Base-by-base conservation (phyloP, 2,329 filamentous ascomycete genomes). In the Pyricularia pennisetigena region DNA sequence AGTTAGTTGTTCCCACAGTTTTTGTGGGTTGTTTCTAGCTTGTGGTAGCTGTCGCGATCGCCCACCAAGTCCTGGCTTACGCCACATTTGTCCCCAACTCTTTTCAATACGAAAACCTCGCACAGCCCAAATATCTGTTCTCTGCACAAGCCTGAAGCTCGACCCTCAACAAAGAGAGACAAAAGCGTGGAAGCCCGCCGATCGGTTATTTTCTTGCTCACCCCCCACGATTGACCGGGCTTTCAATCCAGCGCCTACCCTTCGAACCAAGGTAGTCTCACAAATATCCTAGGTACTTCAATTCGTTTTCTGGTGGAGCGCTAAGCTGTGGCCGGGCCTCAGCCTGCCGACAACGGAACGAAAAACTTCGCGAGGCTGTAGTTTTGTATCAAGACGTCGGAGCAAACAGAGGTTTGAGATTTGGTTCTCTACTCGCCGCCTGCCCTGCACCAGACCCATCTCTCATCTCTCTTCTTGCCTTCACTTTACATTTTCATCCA, bases 351-450 rank as follows among this genome's bases (percentile, higher is more conserved):
- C 66, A 65, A n/a, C 28, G 57, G 66, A 67, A 59, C 54, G n/a
- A 57, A 67, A 49, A 35, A 54, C 49, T 49, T 59, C 35, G 26
- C 65, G 54, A 67, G 65, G 65, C 65, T 67, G 65, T 67, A 54
- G 54, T 67, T 67, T 67, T 67, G 65, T 67, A 59, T 29, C 65
- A 23, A 67, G 65, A 61, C 41, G 64, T 66, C 59, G 68, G 71
- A 69, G 68, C 67, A 68, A 70, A 67, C 23, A 71, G 70, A 72
- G 71, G 71, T 72, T 72, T 72, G 71, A 71, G 70, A 70, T 70
- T 65, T 70, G 70, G 69, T 70, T 70, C 68, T 71, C 69, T 71
- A 70, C 68, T 68, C 64, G 70, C 68, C 64, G 62, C 65, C 65
- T 28, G 64, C 69, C 69, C 69, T 67, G 24, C 65, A 67, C 67